Percentiles rank a stretch among this genome's conserved stretches.
These are phyloP conservation scores for Hypoxylon sp. DNA, from an alignment of 2,329 filamentous ascomycete genomes.

Conservation along the genomic window DNA sequence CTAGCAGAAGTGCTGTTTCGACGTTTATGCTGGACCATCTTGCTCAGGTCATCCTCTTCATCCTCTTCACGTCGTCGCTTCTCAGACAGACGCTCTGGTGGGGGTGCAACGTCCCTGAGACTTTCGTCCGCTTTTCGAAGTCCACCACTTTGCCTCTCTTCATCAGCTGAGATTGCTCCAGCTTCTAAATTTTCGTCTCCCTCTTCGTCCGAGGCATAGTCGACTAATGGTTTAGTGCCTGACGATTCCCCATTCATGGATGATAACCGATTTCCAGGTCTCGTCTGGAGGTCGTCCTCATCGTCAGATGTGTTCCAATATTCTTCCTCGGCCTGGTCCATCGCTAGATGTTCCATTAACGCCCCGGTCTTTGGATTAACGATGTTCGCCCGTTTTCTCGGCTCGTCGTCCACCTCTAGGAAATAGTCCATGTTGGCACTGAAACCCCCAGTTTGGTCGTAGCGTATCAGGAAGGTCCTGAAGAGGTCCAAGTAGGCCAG, in stretches of 20 bases:
- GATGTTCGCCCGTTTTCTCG: constrained; percentile 57
- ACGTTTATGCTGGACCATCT: constrained; percentile 76
- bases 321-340: constrained; percentile 88
- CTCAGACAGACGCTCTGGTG: constrained; percentile 84
- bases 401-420: constrained; percentile 75
- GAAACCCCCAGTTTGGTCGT: constrained; percentile 82
- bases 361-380: constrained; percentile 69
- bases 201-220: constrained; percentile 95
- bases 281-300: constrained; percentile 73
- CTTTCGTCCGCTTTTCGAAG: constrained; percentile 54
- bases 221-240: constrained; percentile 80
- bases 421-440: constrained; percentile 77
- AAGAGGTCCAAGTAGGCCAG: constrained; percentile 91
- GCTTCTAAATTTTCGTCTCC: constrained; percentile 73
- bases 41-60: constrained; percentile 91
- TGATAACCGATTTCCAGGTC: constrained; percentile 52
- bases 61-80: constrained; percentile 94
- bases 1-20: constrained; percentile 69
- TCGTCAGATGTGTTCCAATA: constrained; percentile 95
- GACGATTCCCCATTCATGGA: constrained; percentile 74
- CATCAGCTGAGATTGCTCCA: constrained; percentile 54
- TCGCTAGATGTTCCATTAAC: constrained; percentile 75
- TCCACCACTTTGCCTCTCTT: constrained; percentile 50
- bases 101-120: constrained; percentile 63
- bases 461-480: constrained; percentile 78